Evolutionary conservation across 139 green algal genomes (phyloP).

Genomic region (Pleodorina starrii): DNA sequence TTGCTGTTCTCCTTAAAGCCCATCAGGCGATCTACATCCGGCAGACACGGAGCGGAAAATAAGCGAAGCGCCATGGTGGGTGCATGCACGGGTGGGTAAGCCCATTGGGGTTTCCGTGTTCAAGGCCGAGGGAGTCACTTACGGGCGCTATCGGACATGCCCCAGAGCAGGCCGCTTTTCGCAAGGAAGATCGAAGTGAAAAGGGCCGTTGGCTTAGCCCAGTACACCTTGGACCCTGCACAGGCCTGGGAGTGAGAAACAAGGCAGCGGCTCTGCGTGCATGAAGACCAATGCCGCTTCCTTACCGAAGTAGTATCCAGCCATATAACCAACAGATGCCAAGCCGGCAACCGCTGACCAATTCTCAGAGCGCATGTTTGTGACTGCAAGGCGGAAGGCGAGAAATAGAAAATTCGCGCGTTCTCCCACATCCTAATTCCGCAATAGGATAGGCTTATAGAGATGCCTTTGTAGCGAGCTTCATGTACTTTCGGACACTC

Average conservation of each 20-base stretch:
- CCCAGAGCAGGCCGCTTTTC: slow-evolving; percentile 55
- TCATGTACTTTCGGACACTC: too few species aligned
- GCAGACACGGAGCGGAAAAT: background rate
- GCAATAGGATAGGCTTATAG: too few species aligned
- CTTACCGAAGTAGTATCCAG: slow-evolving; percentile 60
- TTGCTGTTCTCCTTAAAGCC: slow-evolving; percentile 63
- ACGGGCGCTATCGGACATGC: slow-evolving; percentile 52
- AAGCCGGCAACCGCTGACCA: slow-evolving; percentile 56
- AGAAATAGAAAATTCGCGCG: too few species aligned
- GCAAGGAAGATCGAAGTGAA: slow-evolving; percentile 52
- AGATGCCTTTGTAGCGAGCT: too few species aligned
- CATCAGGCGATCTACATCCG: slow-evolving; percentile 61
- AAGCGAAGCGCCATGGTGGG: background rate
- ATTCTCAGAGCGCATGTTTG: slow-evolving; percentile 56
- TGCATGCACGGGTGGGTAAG: background rate
- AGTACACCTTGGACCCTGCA: slow-evolving; percentile 55
- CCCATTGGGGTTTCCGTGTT: too few species aligned
- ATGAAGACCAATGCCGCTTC: background rate
- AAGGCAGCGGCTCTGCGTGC: background rate
- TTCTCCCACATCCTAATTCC: too few species aligned
- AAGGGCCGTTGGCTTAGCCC: slow-evolving; percentile 55
- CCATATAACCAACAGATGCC: slow-evolving; percentile 33
- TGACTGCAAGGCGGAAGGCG: slow-evolving; percentile 49
- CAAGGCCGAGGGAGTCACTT: slow-evolving; percentile 35
- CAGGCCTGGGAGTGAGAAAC: too few species aligned